phyloP scores from a whole-genome alignment of 306 rosid genomes.

The Malus sylvestris region DNA sequence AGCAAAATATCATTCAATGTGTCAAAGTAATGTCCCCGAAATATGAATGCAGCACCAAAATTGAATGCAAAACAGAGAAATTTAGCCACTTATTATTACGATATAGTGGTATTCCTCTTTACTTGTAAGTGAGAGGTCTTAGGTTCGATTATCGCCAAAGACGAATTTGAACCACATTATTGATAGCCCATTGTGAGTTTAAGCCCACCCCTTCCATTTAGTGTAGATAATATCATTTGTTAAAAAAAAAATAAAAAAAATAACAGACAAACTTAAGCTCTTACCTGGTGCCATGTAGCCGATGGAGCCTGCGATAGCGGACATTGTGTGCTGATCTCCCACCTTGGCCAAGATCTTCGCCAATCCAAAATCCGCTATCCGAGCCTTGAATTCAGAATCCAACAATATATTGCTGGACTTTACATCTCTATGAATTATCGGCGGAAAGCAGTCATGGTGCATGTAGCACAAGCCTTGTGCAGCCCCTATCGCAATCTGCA shows the following conservation, averaged over 20 bases:
- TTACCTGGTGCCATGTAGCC: conserved; percentile 94
- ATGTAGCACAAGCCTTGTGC: conserved; percentile 83
- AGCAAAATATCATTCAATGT: conserved; percentile 5
- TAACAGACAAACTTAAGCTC: neutral
- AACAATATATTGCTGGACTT: conserved; percentile 84
- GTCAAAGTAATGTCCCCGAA: conserved; percentile 3
- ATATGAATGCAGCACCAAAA: neutral
- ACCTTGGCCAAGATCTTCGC: conserved; percentile 59
- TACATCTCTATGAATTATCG: conserved; percentile 77
- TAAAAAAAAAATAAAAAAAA: no score
- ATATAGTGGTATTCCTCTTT: no score
- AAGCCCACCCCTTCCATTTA: no score
- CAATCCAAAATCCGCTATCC: conserved; percentile 87
- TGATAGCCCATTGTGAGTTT: no score
- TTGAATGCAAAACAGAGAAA: neutral
- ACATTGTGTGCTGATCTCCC: conserved; percentile 43
- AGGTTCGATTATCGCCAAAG: no score
- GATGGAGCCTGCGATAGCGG: conserved; percentile 70
- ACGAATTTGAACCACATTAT: no score
- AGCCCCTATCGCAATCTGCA: conserved; percentile 69
- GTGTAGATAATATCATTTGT: no score
- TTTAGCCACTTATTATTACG: no score
- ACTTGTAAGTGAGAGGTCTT: no score
- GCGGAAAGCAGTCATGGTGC: conserved; percentile 80
- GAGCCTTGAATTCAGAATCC: conserved; percentile 66